A percentile compares a stretch with the other conserved stretches of the same genome.
These are phyloP conservation scores for Dentiscutata heterogama DNA, from an alignment of 371 early-diverging fungal genomes.

Conservation along the genomic window DNA sequence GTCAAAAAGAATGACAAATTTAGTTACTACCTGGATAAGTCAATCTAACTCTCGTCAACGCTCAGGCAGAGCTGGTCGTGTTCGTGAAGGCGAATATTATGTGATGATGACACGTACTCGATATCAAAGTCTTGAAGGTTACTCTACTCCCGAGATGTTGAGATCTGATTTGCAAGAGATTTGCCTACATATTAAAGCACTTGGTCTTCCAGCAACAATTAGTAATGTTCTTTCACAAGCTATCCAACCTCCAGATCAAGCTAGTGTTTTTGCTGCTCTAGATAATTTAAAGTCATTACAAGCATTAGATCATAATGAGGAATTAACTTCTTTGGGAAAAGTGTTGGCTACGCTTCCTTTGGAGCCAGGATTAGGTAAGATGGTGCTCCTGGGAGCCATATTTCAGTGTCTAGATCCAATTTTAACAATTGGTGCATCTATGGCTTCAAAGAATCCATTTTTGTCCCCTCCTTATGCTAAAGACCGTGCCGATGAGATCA, in stretches of 20 bases:
- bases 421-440: slow-evolving; percentile 61
- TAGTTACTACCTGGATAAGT: slow-evolving; percentile 70
- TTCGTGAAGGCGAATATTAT: slow-evolving; percentile 72
- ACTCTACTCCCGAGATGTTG: slow-evolving; percentile 71
- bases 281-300: slow-evolving; percentile 58
- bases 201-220: slow-evolving; percentile 57
- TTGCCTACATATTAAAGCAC: slow-evolving; percentile 70
- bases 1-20: slow-evolving; percentile 63
- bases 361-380: slow-evolving; percentile 75
- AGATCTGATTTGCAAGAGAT: slow-evolving; percentile 77
- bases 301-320: slow-evolving; percentile 59
- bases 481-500: slow-evolving; percentile 56
- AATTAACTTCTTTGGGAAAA: slow-evolving; percentile 72
- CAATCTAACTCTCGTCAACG: slow-evolving; percentile 82
- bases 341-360: slow-evolving; percentile 75
- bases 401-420: slow-evolving; percentile 71
- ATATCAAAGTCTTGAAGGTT: slow-evolving; percentile 56
- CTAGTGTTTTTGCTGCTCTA: slow-evolving; percentile 60
- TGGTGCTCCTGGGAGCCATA: slow-evolving; percentile 66
- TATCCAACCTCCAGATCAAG: slow-evolving; percentile 69
- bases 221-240: slow-evolving; percentile 57
- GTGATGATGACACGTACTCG: slow-evolving; percentile 60
- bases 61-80: slow-evolving; percentile 86
- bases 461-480: slow-evolving; percentile 30
- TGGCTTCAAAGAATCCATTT: slow-evolving; percentile 37